Evolutionary conservation across 192 early-diverging fungal genomes (phyloP), one percentile per base, ranked within the genome.

Genomic region (Backusella sp.): DNA sequence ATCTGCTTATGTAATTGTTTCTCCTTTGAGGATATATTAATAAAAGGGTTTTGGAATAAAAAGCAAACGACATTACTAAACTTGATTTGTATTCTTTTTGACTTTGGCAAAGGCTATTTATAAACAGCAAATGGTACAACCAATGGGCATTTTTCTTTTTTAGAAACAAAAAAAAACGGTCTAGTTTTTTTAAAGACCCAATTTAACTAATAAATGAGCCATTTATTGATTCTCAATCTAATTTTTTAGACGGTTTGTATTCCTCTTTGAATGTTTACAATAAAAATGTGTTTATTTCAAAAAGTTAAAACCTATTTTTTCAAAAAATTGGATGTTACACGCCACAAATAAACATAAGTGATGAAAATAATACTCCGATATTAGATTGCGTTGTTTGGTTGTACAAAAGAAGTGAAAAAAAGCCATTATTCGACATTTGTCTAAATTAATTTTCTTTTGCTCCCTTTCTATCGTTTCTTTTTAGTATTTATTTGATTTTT

Each of bases 401-500:
- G 56, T 62, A 62, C 56, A 62, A 62, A 62, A 62, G 56, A 23
- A 62, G 56, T 62, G 23, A 28, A 28, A 49, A 46, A 49, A 49
- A 7, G 46, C 19, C 19, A 49, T 49, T 21, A 62, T 62, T 62
- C 56, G 26, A 62, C 56, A 8, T 62, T 28, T 28, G 26, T 62
- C 21, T 62, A 28, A 62, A 62, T 62, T 62, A 62, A 9, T 26
- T 62, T 62, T 23, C 11, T 62, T 62, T 62, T 62, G 26, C 11
- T 28, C 21, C 26, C n/a, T 28, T 62, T 62, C 23, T 14, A 23
- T 62, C 26, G 21, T 28, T 28, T 62, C 56, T 28, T 62, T 62
- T 62, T 62, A 62, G 23, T 62, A 12, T 62, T 56, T 62, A 62
- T 62, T 62, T 62, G 21, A 62, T 62, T 62, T 62, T 28, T 28